Percentiles rank a stretch among this genome's conserved stretches.
Evolutionary conservation across 441 rosid genomes (phyloP).

Genomic region (Rhodomyrtus psidioides): DNA sequence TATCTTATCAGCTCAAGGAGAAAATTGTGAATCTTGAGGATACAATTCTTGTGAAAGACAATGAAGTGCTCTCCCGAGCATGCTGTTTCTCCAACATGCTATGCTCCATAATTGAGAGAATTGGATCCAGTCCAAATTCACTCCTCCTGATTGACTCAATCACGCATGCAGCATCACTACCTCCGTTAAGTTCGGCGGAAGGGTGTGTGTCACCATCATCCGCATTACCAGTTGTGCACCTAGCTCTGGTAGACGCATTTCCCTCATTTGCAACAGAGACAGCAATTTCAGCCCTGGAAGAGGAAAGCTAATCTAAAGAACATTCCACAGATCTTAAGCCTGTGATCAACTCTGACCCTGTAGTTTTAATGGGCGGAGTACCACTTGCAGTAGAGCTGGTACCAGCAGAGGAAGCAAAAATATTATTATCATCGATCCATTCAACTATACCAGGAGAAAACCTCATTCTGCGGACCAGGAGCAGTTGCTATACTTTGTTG

Average conservation of each 20-base stretch:
- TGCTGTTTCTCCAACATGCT: conserved; percentile 89
- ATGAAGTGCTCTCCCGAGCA: conserved; percentile 97
- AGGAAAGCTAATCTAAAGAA: conserved; percentile 13
- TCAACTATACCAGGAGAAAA: conserved; percentile 69
- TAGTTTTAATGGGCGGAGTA: conserved; percentile 8
- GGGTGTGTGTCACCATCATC: conserved; percentile 8
- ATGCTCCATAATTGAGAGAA: conserved; percentile 59
- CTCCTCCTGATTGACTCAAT: conserved; percentile 83
- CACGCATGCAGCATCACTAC: conserved; percentile 36
- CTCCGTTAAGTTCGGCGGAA: conserved; percentile 23
- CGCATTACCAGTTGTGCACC: conserved; percentile 13
- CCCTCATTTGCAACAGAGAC: conserved; percentile 12
- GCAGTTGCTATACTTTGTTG: conserved; percentile 43
- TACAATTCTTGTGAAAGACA: conserved; percentile 98
- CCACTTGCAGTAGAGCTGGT: conserved; percentile 1
- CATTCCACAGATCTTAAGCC: conserved; percentile 20
- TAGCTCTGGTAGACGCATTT: conserved; percentile 17
- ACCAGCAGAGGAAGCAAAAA: conserved; percentile 23
- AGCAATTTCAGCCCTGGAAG: conserved; percentile 11
- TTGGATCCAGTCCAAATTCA: conserved; percentile 84
- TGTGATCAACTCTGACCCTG: conserved; percentile 16
- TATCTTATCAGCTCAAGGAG: conserved; percentile 91
- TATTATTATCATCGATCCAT: conserved; percentile 65
- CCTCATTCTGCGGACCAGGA: conserved; percentile 74
- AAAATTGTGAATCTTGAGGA: conserved; percentile 98